Evolutionary conservation across 352 stramenopile genomes (phyloP).

Genomic region (Thraustochytrium striatum): DNA sequence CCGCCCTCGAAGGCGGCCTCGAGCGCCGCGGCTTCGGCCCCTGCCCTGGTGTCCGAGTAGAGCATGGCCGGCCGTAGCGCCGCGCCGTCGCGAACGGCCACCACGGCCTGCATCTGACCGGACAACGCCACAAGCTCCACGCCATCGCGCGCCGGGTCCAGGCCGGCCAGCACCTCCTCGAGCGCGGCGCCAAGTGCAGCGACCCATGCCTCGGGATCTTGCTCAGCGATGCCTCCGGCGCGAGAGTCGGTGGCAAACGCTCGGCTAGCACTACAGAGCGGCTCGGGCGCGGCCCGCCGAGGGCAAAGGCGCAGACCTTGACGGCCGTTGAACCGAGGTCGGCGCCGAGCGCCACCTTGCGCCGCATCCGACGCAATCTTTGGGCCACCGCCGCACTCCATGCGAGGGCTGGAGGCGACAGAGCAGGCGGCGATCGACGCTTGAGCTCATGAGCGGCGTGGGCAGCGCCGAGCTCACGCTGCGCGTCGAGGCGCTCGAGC

Average conservation of each 20-base stretch:
- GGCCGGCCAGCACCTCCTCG: neutral
- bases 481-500: constrained; percentile 72
- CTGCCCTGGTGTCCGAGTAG: neutral
- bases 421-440: no score
- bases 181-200: neutral
- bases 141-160: neutral
- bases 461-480: constrained; percentile 76
- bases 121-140: neutral
- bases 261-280: neutral
- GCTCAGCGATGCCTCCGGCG: neutral
- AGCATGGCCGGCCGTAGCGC: neutral
- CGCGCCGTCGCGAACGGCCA: neutral
- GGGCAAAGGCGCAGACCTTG: neutral
- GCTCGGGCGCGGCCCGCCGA: neutral
- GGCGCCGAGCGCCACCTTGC: neutral
- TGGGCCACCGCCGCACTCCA: no score
- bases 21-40: neutral
- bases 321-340: neutral
- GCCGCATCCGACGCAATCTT: no score
- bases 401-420: no score
- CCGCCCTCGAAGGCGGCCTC: neutral
- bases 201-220: neutral
- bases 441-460: constrained; percentile 21
- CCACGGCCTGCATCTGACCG: constrained; percentile 16
- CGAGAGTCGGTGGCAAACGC: neutral